Base-by-base conservation (phyloP, 768 basidiomycete species). In the Royoungia palumana region DNA sequence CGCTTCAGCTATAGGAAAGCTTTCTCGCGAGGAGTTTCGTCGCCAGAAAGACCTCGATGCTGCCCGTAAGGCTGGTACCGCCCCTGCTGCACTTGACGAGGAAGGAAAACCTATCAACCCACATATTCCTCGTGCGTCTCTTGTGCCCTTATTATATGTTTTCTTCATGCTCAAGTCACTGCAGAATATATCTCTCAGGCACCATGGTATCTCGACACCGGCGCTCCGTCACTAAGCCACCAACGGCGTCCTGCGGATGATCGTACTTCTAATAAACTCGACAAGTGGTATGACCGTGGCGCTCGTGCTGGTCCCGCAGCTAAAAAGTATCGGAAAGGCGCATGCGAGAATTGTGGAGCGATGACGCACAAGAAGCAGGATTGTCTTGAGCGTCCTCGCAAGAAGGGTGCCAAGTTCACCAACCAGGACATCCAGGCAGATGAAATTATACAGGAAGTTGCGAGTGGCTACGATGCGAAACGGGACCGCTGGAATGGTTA, bases 401-500 rank as follows among this genome's bases (percentile, higher is more conserved):
- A 91, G 76, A 90, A 90, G 65, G 95, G 95, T 36, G 96, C 96
- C 41, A 96, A 85, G 69, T 98, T 75, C 66, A 91, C 94, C 41
- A 87, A 86, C 70, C 87, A 81, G 68, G 75, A 95, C 62, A 97
- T 98, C 47, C 85, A 85, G 47, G 80, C 91, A 4, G 96, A 99
- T 67, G 96, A 99, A 64, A 69, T 95, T 17, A 75, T 94, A 46
- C 92, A 94, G 66, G 80, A 91, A 0, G 76, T 94, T 20, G 72
- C 81, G 12, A 56, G 72, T 21, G 88, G 85, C 3, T 99, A 93
- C 58, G 96, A 88, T 54, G 91, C 91, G 22, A 99, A 99, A 71
- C 82, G 96, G 30, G 96, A 99, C 67, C 75, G 96, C 46, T 99
- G 96, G 94, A 98, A 97, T 66, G 96, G 96, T 5, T 99, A 98